Percentiles rank a stretch among this genome's conserved stretches.
phyloP scores from a whole-genome alignment of 208 protist species.

The Kentomonas sorsogonicus region DNA sequence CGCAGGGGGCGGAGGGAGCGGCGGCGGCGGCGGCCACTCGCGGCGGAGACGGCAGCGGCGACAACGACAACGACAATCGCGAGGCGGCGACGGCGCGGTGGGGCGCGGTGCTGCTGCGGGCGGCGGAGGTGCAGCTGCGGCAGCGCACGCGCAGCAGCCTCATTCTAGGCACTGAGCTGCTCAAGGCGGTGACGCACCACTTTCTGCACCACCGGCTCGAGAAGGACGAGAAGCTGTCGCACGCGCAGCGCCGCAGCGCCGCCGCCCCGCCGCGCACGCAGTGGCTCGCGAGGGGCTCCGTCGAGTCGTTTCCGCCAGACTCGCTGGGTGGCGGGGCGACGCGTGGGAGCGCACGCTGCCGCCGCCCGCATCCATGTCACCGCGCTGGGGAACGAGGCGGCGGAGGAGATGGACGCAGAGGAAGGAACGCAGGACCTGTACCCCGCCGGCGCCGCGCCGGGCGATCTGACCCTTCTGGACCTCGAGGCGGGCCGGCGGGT shows the following conservation, averaged over 20 bases:
- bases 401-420: no score
- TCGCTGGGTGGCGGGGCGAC: conserved; percentile 51
- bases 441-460: conserved; percentile 17
- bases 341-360: not conserved
- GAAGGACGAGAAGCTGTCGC: conserved; percentile 66
- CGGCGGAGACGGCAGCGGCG: no score
- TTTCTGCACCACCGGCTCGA: conserved; percentile 42
- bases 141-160: conserved; percentile 29
- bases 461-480: no score
- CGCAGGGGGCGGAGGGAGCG: no score
- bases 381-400: no score
- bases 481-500: no score
- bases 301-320: no score
- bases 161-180: conserved; percentile 58
- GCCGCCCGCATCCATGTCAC: no score
- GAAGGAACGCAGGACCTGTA: no score
- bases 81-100: conserved; percentile 14
- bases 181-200: conserved; percentile 47
- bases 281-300: conserved; percentile 52
- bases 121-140: conserved; percentile 55
- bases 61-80: not conserved
- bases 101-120: conserved; percentile 42
- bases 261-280: conserved; percentile 26
- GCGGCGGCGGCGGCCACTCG: no score
- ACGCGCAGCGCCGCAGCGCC: conserved; percentile 43